These are phyloP conservation scores for Bromus sterilis DNA, from an alignment of 176 grass and related monocot genomes.

Conservation along the genomic window DNA sequence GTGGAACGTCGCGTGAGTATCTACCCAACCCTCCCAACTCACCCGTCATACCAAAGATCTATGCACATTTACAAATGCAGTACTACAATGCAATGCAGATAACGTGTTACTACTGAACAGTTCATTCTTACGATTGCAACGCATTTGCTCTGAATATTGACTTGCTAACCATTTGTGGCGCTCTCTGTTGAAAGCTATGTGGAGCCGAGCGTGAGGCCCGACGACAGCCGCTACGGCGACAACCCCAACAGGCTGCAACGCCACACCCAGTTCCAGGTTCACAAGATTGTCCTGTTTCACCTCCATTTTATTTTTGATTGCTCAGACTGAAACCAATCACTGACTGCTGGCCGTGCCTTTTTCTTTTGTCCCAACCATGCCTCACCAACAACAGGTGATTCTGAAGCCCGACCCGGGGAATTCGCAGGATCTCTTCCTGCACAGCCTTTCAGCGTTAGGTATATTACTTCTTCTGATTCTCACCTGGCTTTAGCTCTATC, in stretches of 20 bases:
- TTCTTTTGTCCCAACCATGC: background rate
- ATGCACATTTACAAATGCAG: background rate
- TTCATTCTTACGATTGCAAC: background rate
- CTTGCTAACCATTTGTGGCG: background rate
- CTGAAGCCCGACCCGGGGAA: constrained; percentile 91
- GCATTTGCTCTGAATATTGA: background rate
- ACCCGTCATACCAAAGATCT: background rate
- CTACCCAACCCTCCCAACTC: background rate
- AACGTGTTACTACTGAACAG: background rate
- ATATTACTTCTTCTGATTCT: background rate
- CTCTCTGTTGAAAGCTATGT: constrained; percentile 53
- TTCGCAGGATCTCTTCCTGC: constrained; percentile 84
- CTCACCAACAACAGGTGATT: constrained; percentile 62
- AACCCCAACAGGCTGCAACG: constrained; percentile 96
- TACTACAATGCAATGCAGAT: background rate
- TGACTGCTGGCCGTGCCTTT: background rate
- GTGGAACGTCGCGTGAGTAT: constrained; percentile 93
- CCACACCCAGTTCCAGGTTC: constrained; percentile 94
- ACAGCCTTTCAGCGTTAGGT: constrained; percentile 89
- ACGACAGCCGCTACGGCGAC: constrained; percentile 93
- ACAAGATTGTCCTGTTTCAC: background rate
- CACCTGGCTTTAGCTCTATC: background rate
- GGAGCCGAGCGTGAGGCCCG: constrained; percentile 88
- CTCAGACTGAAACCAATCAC: background rate
- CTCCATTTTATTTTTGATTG: background rate